Evolutionary conservation across 2,329 filamentous ascomycete species (phyloP).

Genomic region (Clarireedia hainanense): DNA sequence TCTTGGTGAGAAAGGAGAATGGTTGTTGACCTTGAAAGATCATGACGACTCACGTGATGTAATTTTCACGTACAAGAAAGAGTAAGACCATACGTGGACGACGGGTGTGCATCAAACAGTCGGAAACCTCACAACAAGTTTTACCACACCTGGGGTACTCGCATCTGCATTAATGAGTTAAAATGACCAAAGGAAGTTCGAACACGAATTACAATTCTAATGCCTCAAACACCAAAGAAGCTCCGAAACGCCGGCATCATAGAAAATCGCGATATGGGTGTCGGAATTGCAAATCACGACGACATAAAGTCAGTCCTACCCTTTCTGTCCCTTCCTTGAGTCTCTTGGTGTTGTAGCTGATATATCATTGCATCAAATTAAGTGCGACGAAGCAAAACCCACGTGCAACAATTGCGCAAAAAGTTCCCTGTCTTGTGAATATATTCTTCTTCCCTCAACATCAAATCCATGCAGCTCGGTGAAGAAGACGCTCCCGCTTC

Average conservation of each 20-base stretch:
- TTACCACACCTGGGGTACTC: too few species aligned
- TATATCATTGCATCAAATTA: not conserved
- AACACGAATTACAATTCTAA: not conserved
- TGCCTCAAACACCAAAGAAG: not conserved
- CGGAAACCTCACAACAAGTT: too few species aligned
- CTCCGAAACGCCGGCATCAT: not conserved
- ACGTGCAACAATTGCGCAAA: not conserved
- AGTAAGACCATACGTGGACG: too few species aligned
- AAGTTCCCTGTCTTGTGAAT: not conserved
- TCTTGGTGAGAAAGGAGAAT: too few species aligned
- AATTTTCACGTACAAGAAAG: too few species aligned
- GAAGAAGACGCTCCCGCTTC: not conserved
- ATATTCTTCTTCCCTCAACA: not conserved
- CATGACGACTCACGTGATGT: too few species aligned
- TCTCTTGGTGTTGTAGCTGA: not conserved
- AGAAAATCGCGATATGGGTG: constrained; percentile 6
- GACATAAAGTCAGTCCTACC: not conserved
- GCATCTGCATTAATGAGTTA: too few species aligned
- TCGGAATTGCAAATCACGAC: constrained; percentile 3
- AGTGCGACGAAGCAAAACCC: constrained; percentile 5
- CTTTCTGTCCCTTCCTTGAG: not conserved
- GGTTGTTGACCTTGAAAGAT: too few species aligned
- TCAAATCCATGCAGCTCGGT: not conserved
- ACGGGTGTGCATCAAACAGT: too few species aligned
- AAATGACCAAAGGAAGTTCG: not conserved